Evolutionary conservation across 1,284 basidiomycete species (phyloP).

Genomic region (Xerocomus cyaneibrunnescens): DNA sequence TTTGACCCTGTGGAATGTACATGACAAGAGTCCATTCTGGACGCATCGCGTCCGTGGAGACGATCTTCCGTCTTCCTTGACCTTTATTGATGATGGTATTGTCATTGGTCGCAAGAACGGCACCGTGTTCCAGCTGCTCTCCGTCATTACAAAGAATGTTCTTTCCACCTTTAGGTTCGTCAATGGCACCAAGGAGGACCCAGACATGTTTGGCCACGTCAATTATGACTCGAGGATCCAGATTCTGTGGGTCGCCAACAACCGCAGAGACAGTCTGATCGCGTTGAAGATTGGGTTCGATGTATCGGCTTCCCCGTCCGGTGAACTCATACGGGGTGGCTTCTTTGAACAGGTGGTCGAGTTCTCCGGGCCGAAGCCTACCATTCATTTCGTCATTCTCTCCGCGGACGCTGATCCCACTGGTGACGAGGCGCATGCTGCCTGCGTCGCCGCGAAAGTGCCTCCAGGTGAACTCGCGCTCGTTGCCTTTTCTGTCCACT

Average conservation of each 20-base stretch:
- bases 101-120: conserved; percentile 78
- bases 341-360: conserved; percentile 78
- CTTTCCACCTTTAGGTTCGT: conserved; percentile 78
- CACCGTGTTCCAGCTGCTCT: conserved; percentile 75
- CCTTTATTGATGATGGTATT: conserved; percentile 76
- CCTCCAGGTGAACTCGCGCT: conserved; percentile 72
- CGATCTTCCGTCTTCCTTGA: conserved; percentile 73
- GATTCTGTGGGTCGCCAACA: conserved; percentile 82
- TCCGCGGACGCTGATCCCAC: conserved; percentile 76
- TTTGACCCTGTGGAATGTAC: conserved; percentile 74
- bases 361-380: conserved; percentile 77
- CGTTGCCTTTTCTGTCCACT: conserved; percentile 80
- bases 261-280: conserved; percentile 76
- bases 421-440: conserved; percentile 76
- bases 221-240: conserved; percentile 79
- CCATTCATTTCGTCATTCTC: conserved; percentile 82
- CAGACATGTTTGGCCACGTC: conserved; percentile 81
- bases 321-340: conserved; percentile 58
- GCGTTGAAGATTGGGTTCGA: conserved; percentile 74
- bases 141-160: conserved; percentile 64
- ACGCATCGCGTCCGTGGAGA: conserved; percentile 73
- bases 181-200: conserved; percentile 63
- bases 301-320: conserved; percentile 47
- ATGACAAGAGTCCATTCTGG: conserved; percentile 70
- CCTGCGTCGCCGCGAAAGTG: conserved; percentile 76